Percentiles rank a stretch among this genome's conserved stretches.
phyloP scores from a whole-genome alignment of 139 green algal species.

The Chloropicon primus region DNA sequence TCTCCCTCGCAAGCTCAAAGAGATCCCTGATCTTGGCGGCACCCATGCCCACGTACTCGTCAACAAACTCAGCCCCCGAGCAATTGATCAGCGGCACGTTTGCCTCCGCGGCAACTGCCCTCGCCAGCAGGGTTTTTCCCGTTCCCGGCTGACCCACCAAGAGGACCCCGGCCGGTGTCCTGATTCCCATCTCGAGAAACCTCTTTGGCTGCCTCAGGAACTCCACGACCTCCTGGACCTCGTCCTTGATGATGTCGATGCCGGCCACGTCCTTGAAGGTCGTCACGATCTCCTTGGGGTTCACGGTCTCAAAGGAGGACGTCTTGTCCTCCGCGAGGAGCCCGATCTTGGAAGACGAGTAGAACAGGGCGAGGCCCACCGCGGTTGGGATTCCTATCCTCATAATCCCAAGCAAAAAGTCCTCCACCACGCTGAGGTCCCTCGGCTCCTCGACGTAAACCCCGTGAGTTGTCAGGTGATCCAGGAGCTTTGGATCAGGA shows the following conservation, averaged over 20 bases:
- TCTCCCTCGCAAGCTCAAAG: slow-evolving; percentile 15
- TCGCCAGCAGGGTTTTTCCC: slow-evolving; percentile 53
- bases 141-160: slow-evolving; percentile 45
- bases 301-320: slow-evolving; percentile 30
- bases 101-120: slow-evolving; percentile 28
- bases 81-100: slow-evolving; percentile 19
- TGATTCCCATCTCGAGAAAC: slow-evolving; percentile 43
- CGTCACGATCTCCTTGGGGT: slow-evolving; percentile 19
- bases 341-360: neutral
- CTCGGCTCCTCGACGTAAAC: slow-evolving; percentile 17
- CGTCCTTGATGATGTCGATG: slow-evolving; percentile 48
- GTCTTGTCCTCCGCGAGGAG: neutral
- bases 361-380: neutral
- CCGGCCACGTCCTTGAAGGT: slow-evolving; percentile 57
- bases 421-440: neutral
- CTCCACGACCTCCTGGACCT: slow-evolving; percentile 48
- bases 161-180: slow-evolving; percentile 49
- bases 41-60: slow-evolving; percentile 5
- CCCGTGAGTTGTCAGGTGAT: slow-evolving; percentile 58
- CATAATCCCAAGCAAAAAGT: neutral
- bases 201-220: slow-evolving; percentile 45
- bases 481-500: slow-evolving; percentile 60
- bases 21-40: slow-evolving; percentile 7
- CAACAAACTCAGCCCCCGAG: slow-evolving; percentile 4
- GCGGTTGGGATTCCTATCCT: neutral